Base-by-base conservation (phyloP, 768 basidiomycete species). In the Trametes meyenii region DNA sequence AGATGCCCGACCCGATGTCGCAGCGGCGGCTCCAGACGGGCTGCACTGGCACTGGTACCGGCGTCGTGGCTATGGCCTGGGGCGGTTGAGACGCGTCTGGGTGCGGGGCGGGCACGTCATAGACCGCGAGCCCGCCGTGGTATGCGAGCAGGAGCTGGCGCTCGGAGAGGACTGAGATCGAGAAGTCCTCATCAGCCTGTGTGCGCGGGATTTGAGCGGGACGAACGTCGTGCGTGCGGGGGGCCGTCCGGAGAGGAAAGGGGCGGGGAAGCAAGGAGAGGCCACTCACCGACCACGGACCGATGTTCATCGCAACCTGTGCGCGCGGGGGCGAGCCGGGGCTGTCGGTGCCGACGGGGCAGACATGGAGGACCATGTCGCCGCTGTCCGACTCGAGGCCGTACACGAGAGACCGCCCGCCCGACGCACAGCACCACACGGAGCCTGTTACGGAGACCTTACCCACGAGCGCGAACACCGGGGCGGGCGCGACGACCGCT, bases 1-100 rank as follows among this genome's bases (percentile, higher is more conserved):
- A 63, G 51, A 63, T 63, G 57, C 62, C 62, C 16, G 62, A 46
- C 52, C 62, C 62, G 57, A 58, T 57, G 52, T 63, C 62, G 52
- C 62, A 63, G 44, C 48, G 39, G 23, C 48, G 36, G 52, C 62
- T 63, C 62, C 62, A 63, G 52, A 58, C 44, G 26, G 62, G 62
- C 13, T 42, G 51, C 33, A 58, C 61, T 44, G 35, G 29, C 29
- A 33, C 29, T 33, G 14, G 26, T 48, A 11, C 13, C 39, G n/a
- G 39, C 33, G 10, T 29, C 7, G 35, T 43, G 0, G n/a, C 29
- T 8, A 8, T 33, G 29, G 29, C 8, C 29, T 33, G 21, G 26
- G 2, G 35, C 19, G 50, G 1, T 23, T n/a, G 19, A 44, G 42
- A 1, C 21, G 43, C 50, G 38, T 46, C 51, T 35, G 39, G 29